phyloP scores from a whole-genome alignment of 2,329 filamentous ascomycete species.

The Alternaria ventricosa region DNA sequence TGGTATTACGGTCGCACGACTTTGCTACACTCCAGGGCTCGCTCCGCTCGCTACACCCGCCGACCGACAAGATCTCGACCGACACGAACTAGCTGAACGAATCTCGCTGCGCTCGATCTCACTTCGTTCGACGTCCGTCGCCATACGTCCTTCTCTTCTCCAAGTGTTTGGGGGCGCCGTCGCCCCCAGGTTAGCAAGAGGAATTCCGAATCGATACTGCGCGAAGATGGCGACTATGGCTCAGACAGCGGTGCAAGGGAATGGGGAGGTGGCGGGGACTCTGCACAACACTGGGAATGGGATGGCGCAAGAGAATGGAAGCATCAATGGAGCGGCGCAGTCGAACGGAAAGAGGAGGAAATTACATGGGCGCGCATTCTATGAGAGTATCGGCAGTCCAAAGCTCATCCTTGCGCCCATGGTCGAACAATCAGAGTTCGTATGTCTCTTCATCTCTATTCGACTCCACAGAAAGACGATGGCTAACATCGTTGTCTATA shows the following conservation, averaged over 20 bases:
- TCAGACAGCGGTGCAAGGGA: conserved; percentile 7
- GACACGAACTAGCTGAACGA: too few species aligned
- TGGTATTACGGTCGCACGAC: not conserved
- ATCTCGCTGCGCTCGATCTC: not conserved
- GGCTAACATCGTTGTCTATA: conserved; percentile 48
- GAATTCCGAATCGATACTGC: conserved; percentile 14
- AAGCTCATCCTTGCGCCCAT: conserved; percentile 93
- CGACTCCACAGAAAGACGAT: not conserved
- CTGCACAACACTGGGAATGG: not conserved
- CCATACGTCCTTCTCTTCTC: conserved; percentile 28
- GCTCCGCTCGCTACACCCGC: too few species aligned
- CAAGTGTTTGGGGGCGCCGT: conserved; percentile 30
- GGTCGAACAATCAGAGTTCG: conserved; percentile 98
- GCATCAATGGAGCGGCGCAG: conserved; percentile 11
- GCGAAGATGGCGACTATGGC: conserved; percentile 23
- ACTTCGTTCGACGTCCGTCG: conserved; percentile 1
- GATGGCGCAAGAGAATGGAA: not conserved
- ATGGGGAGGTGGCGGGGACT: conserved; percentile 5
- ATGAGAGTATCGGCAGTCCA: conserved; percentile 91
- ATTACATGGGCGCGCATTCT: conserved; percentile 86
- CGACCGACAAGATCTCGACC: not conserved
- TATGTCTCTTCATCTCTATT: conserved; percentile 56
- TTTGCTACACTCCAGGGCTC: not conserved
- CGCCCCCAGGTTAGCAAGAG: conserved; percentile 18
- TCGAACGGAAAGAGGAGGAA: conserved; percentile 54